Base-by-base conservation (phyloP, 345 rosid species). In the Dipteronia dyeriana region DNA sequence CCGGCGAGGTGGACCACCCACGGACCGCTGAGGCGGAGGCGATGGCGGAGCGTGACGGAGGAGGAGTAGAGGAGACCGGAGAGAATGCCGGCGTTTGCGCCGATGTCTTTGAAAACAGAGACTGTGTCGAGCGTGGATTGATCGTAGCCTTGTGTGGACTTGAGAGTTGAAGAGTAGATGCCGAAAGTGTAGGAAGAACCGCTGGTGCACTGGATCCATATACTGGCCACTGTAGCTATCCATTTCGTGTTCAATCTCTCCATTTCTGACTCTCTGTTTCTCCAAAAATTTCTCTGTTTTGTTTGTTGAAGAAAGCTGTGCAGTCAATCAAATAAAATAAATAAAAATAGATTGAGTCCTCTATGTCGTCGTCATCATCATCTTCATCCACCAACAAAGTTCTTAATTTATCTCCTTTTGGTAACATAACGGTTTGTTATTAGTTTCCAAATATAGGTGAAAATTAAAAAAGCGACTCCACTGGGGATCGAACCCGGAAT, bases 21-120 rank as follows among this genome's bases (percentile, higher is more conserved):
- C 10, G 97, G 97, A 4, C 92, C 93, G 3, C 83, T 74, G 20
- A 31, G 73, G 51, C 5, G 77, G n/a, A 22, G 76, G 74, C 22
- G 57, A 8, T 45, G 39, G 69, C 62, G 39, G 59, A 73, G 66
- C 4, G 92, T 84, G 45, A 86, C 86, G 72, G 79, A 75, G 57
- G 79, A 75, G 54, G 97, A 76, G 80, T 93, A 95, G 7, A 95
- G 85, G 77, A 93, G 84, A 34, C 98, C 98, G 14, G 97, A 88
- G 67, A 92, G 82, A 86, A 90, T 53, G 5, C 97, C 98, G 83
- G 82, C 86, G 90, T 93, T 93, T 56, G 97, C 95, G 22, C 98
- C 97, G 84, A 95, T 93, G 85, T 95, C 97, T 61, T 95, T 95
- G 87, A 91, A 93, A 85, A 95, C 98, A 54, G 97, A 95, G 82